Evolutionary conservation across 2,329 filamentous ascomycete genomes (phyloP).

Genomic region (Bertia moriformis): DNA sequence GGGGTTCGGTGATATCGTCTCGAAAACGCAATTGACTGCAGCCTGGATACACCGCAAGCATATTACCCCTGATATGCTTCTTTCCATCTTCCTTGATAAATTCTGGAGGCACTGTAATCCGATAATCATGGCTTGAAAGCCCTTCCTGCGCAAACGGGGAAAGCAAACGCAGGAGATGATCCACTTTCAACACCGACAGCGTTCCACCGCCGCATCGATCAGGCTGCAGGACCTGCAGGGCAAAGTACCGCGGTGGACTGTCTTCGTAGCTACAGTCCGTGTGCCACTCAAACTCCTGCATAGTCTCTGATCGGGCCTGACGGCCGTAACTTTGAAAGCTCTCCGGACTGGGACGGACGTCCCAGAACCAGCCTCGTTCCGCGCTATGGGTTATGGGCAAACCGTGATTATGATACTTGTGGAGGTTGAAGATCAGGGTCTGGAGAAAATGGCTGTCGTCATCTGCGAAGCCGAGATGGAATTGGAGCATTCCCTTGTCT

Average conservation of each 20-base stretch:
- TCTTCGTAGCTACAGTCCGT: slow-evolving; percentile 13
- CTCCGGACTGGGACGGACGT: slow-evolving; percentile 10
- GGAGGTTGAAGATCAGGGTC: not conserved
- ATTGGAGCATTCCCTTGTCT: not conserved
- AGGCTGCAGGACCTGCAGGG: slow-evolving; percentile 10
- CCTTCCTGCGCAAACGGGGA: slow-evolving; percentile 3
- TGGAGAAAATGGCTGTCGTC: not conserved
- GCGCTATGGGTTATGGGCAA: slow-evolving; percentile 9
- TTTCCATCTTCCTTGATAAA: slow-evolving; percentile 12
- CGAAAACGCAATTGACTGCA: slow-evolving; percentile 8
- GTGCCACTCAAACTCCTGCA: slow-evolving; percentile 13
- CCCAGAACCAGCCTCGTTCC: slow-evolving; percentile 11
- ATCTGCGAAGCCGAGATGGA: not conserved
- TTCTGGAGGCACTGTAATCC: slow-evolving; percentile 13
- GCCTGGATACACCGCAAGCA: not conserved
- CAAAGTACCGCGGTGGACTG: slow-evolving; percentile 11
- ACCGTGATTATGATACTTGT: slow-evolving; percentile 6
- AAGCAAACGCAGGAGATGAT: slow-evolving; percentile 6
- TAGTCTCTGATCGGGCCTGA: slow-evolving; percentile 10
- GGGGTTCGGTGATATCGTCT: slow-evolving; percentile 12
- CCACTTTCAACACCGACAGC: slow-evolving; percentile 8
- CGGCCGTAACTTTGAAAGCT: slow-evolving; percentile 2
- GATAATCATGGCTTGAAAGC: slow-evolving; percentile 8
- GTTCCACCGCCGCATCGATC: slow-evolving; percentile 10
- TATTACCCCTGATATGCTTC: not conserved